These are phyloP conservation scores for Acanthamoeba royreba DNA, from an alignment of 208 protist genomes.

Conservation along the genomic window DNA sequence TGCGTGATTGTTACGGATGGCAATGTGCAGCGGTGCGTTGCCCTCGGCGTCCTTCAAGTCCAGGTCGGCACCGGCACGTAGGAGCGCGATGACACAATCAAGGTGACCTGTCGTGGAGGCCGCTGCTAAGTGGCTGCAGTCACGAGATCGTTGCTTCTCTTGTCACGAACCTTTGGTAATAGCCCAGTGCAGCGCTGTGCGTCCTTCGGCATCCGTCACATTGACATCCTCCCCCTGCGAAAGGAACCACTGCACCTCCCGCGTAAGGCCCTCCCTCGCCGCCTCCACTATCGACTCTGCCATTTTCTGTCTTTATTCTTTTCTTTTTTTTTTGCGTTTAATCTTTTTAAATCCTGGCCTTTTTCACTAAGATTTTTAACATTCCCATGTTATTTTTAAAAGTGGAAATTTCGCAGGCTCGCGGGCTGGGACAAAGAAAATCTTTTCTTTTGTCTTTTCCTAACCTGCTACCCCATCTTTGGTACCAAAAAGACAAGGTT, in stretches of 20 bases:
- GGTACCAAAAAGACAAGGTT: no score
- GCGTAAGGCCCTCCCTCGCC: background rate
- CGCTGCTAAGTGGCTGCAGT: no score
- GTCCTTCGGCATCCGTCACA: background rate
- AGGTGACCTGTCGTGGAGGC: background rate
- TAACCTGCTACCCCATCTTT: no score
- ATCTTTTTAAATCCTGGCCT: background rate
- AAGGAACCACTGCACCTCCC: constrained; percentile 27
- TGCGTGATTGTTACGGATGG: background rate
- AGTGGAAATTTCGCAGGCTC: no score
- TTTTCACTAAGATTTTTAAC: no score
- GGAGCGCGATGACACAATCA: background rate
- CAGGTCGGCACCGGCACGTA: background rate
- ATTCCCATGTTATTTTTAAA: no score
- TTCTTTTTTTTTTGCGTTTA: background rate
- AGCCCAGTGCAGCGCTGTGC: constrained; percentile 3
- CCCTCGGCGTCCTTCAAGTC: constrained; percentile 8
- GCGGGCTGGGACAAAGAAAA: no score
- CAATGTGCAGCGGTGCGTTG: background rate
- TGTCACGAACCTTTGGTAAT: background rate
- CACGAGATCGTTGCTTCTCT: no score
- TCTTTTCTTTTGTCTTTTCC: no score
- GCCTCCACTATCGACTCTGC: constrained; percentile 18
- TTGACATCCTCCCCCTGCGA: constrained; percentile 15
- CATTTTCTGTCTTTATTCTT: background rate